phyloP scores from a whole-genome alignment of 2,329 filamentous ascomycete species.

The Trichoderma cornu-damae region DNA sequence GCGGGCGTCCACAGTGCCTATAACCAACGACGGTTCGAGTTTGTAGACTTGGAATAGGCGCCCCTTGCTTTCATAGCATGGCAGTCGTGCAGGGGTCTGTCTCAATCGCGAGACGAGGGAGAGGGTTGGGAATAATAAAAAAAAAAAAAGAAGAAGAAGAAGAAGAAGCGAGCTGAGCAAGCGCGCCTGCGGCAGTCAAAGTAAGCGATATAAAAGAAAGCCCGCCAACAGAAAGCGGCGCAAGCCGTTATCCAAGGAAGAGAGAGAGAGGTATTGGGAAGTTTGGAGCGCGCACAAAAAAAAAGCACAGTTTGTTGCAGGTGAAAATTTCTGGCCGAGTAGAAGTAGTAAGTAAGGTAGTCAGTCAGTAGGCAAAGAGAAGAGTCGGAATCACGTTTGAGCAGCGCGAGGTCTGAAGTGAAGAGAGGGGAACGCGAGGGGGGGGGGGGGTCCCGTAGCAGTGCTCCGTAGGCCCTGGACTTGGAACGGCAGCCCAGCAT shows the following conservation, averaged over 20 bases:
- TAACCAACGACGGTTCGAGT: slow-evolving; percentile 9
- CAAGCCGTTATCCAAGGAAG: background rate
- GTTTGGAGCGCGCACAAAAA: background rate
- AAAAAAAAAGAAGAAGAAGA: background rate
- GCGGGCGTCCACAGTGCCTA: slow-evolving; percentile 2
- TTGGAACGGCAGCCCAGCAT: slow-evolving; percentile 3
- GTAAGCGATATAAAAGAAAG: background rate
- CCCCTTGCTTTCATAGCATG: slow-evolving; percentile 19
- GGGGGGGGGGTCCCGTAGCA: background rate
- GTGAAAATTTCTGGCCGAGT: background rate
- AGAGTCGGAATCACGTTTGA: slow-evolving; percentile 16
- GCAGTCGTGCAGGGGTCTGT: slow-evolving; percentile 17
- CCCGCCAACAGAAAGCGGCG: background rate
- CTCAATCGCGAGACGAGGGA: slow-evolving; percentile 12
- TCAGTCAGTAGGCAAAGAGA: no score
- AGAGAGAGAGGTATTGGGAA: background rate
- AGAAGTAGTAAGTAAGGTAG: no score
- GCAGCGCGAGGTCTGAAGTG: slow-evolving; percentile 10
- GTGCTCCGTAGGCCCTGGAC: slow-evolving; percentile 3
- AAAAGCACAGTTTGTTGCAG: background rate
- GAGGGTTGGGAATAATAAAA: no score
- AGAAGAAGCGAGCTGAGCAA: slow-evolving; percentile 13
- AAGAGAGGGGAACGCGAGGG: slow-evolving; percentile 14
- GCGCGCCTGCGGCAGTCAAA: background rate
- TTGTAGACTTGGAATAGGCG: slow-evolving; percentile 11